Base-by-base conservation (phyloP, 371 early-diverging fungal species). In the Mortierella sp. region DNA sequence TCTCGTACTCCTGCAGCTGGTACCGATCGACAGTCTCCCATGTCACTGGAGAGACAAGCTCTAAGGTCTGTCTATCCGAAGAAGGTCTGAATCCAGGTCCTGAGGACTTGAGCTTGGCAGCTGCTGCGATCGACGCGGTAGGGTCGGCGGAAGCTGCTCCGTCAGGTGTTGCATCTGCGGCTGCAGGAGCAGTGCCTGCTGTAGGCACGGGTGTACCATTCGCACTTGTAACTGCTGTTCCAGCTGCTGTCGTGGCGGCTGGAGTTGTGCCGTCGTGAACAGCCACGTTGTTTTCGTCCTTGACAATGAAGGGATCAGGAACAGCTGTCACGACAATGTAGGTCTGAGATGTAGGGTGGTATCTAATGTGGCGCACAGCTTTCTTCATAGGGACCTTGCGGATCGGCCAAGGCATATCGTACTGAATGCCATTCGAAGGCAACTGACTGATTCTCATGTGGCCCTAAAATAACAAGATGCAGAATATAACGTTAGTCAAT, bases 21-120 rank as follows among this genome's bases (percentile, higher is more conserved):
- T 93, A 91, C 83, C 89, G 89, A 86, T 99, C 99, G 1, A 98
- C 96, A 4, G 95, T 96, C 80, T 99, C 97, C 97, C 97, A 99
- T 7, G 98, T 98, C 4, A 96, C 94, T 1, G 99, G 98, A 2
- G 98, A 97, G 8, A 98, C 91, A 77, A 99, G 91, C 70, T 98
- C 95, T 74, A 99, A 82, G 1, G 92, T 91, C 82, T 91, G 97
- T 10, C 87, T 86, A 10, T 93, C 91, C 14, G 93, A 88, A 8
- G 84, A 80, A 0, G 98, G 97, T n/a, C 92, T 86, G 76, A 93
- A 93, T 32, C 91, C 80, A 35, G 91, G 89, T 65, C 71, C 54
- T 82, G 78, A 70, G 68, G 77, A 48, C 35, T 89, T 88, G 74
- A 80, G 76, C 49, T 91, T 88, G 54, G 84, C 65, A 3, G 77